Evolutionary conservation across 805 yeast species (phyloP).

Genomic region (Diddensiella santjacobensis): DNA sequence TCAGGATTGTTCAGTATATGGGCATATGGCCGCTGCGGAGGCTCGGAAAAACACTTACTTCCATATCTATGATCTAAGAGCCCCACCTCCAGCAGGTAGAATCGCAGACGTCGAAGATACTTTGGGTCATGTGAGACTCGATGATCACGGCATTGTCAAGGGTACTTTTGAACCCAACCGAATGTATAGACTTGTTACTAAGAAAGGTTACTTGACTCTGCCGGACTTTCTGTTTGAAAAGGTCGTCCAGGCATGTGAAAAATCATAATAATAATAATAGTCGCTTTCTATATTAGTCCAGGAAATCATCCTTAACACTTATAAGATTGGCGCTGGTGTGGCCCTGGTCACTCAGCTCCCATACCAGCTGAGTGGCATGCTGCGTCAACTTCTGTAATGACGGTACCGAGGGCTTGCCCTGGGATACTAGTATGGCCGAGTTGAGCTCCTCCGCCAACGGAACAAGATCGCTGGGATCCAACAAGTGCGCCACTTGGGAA

Average conservation of each 20-base stretch:
- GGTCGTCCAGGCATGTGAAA: slow-evolving; percentile 35
- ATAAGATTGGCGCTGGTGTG: slow-evolving; percentile 38
- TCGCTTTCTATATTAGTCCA: slow-evolving; percentile 28
- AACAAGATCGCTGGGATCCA: slow-evolving; percentile 37
- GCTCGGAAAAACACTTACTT: slow-evolving; percentile 43
- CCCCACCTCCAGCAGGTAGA: slow-evolving; percentile 59
- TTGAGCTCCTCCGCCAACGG: slow-evolving; percentile 43
- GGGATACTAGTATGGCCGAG: slow-evolving; percentile 40
- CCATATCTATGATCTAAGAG: slow-evolving; percentile 65
- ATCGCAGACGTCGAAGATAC: slow-evolving; percentile 68
- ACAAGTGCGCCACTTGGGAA: slow-evolving; percentile 34
- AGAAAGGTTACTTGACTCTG: slow-evolving; percentile 49
- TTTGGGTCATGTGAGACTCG: slow-evolving; percentile 65
- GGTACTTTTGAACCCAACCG: slow-evolving; percentile 55
- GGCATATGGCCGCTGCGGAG: slow-evolving; percentile 31
- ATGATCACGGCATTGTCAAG: slow-evolving; percentile 41
- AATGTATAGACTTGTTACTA: slow-evolving; percentile 52
- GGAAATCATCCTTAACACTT: slow-evolving; percentile 46
- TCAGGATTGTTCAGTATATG: slow-evolving; percentile 29
- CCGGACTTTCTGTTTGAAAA: slow-evolving; percentile 49
- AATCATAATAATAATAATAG: background rate
- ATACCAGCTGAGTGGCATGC: slow-evolving; percentile 39
- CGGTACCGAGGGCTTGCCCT: slow-evolving; percentile 43
- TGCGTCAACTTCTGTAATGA: slow-evolving; percentile 43
- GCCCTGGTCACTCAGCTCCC: slow-evolving; percentile 32